Evolutionary conservation across 1,139 yeast genomes (phyloP), one percentile per base, ranked within the genome.

Genomic region (Diutina sp.): DNA sequence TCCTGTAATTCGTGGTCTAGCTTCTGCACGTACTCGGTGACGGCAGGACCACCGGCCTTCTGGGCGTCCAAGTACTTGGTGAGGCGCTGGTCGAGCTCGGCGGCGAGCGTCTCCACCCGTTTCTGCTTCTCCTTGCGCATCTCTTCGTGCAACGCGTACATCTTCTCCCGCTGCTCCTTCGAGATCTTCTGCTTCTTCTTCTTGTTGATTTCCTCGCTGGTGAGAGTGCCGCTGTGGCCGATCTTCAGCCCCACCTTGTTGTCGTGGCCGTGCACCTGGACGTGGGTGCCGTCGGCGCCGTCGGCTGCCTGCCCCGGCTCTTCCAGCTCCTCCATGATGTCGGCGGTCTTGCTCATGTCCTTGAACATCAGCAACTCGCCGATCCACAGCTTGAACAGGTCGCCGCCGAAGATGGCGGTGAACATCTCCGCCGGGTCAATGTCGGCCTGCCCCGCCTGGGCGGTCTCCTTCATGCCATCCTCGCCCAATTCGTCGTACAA

Each of bases 351-450:
- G 32, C 81, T 69, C 62, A 85, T 70, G 60, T 84, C 87, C 60
- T 78, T 79, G 60, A 86, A 69, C 69, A 85, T 73, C 6, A 85
- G 77, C 60, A 86, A 76, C 60, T 86, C 89, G 2, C 93, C 95
- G 60, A 87, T 84, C 86, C 90, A 86, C 58, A 85, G 87, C 55
- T 79, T 82, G 69, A 91, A 91, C 2, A 95, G 93, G 59, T 88
- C 96, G 55, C 95, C 95, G 57, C 95, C 95, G 68, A 86, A 86
- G 38, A 86, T 84, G 71, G 80, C 78, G 25, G 82, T 79, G 66
- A 86, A 82, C 53, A 82, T 84, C 67, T 90, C 97, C 54, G 85
- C 78, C 0, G 97, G 96, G 48, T 66, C 69, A 32, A 65, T 60
- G 11, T 65, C 67, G 6, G 63, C 65, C 3, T 60, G 51, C 12